These are phyloP conservation scores for Poa annua DNA, from an alignment of 176 grass and related monocot genomes.

Conservation along the genomic window DNA sequence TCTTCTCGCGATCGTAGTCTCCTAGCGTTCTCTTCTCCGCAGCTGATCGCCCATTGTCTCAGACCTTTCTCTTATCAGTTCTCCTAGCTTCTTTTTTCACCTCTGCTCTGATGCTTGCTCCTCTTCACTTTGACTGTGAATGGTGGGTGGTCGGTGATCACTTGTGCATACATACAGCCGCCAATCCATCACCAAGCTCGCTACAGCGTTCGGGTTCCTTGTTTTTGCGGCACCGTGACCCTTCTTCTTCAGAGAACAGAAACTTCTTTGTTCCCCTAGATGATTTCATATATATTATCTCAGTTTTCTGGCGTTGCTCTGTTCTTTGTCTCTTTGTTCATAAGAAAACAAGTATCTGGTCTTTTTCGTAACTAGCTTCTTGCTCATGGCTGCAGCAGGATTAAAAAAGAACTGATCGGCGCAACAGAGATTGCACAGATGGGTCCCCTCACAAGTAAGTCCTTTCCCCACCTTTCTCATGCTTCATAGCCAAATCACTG, in stretches of 20 bases:
- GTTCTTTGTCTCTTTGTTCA: not conserved
- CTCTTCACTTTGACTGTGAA: not conserved
- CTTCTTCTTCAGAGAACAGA: not conserved
- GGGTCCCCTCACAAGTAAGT: conserved; percentile 46
- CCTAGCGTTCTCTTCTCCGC: not conserved
- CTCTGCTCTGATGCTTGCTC: not conserved
- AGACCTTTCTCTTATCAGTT: not conserved
- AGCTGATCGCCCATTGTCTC: not conserved
- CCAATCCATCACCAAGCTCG: not conserved
- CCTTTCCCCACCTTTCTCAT: not conserved
- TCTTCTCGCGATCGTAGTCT: too few relatives aligned
- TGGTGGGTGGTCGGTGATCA: not conserved
- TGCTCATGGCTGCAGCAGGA: not conserved
- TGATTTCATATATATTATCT: too few relatives aligned
- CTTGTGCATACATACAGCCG: not conserved
- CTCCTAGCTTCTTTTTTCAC: too few relatives aligned
- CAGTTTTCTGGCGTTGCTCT: too few relatives aligned
- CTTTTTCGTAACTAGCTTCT: not conserved
- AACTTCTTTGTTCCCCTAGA: too few relatives aligned
- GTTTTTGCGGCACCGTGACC: not conserved
- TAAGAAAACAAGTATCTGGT: not conserved
- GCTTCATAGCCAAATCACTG: not conserved
- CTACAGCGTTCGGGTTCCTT: not conserved
- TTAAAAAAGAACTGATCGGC: not conserved
- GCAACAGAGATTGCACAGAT: conserved; percentile 23